Evolutionary conservation across 768 basidiomycete species (phyloP), one percentile per base, ranked within the genome.

Genomic region (Russula sp.): DNA sequence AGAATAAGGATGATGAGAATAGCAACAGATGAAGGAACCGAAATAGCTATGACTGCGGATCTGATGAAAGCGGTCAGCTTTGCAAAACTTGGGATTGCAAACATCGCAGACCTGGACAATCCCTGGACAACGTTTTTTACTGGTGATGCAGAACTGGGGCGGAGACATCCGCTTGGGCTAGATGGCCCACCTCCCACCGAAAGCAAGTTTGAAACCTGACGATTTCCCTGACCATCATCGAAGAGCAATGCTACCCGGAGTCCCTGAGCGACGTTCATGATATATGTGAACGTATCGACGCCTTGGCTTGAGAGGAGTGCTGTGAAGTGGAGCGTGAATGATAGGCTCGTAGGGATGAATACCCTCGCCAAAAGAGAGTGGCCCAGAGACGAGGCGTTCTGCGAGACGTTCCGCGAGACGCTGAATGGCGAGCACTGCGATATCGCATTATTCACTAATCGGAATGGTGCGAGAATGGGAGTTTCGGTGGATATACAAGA

Each of bases 381-480:
- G 1, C 76, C 75, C 5, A 76, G 69, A 13, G 68, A 61, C 3
- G 70, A 64, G 0, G 73, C 69, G 53, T 79, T 71, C 69, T 77
- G 84, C 3, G 64, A 66, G 29, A 87, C 68, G 7, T 71, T 72
- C 69, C 77, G 83, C 3, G 64, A 66, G 29, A 87, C 68, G 7
- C 71, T 71, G 69, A 86, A 79, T 5, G 75, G 65, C 63, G 76
- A 73, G 71, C 84, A 85, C 69, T 85, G 83, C 2, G 73, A 67
- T 18, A 80, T 66, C 10, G 67, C 62, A 18, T 65, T 68, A 22
- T 69, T 59, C 38, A 82, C 41, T 6, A 69, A 66, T 67, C 75
- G 85, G 65, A 62, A 65, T 16, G 65, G 25, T 18, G 59, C 41
- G 6, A 64, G 45, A 10, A 60, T 56, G 14, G 59, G 49, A 13